Percentiles rank a stretch among this genome's conserved stretches.
Conservation (phyloP, 306 rosid genomes). For the Hippophae rhamnoides region DNA sequence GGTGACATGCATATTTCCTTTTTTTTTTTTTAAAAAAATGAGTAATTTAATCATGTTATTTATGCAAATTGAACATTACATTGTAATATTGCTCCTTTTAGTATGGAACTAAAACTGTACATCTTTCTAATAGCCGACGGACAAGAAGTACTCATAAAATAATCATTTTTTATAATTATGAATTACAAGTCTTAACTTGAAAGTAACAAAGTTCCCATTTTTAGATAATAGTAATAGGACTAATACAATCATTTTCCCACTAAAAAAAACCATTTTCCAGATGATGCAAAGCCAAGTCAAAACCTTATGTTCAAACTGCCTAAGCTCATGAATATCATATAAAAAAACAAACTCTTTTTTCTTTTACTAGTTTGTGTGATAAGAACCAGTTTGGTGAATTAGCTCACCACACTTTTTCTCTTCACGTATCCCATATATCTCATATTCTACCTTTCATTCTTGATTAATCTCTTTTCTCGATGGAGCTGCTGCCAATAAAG, state of each 20-base stretch:
- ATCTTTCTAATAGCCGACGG: too few relatives aligned
- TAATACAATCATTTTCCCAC: constrained; percentile 14
- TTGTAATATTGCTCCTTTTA: too few relatives aligned
- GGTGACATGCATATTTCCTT: too few relatives aligned
- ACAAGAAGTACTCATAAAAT: too few relatives aligned
- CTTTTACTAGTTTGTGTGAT: constrained; percentile 17
- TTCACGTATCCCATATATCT: constrained; percentile 15
- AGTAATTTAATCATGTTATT: too few relatives aligned
- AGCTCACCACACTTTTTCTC: constrained; percentile 57
- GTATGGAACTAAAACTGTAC: too few relatives aligned
- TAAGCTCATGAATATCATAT: constrained; percentile 17
- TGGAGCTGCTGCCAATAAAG: constrained; percentile 40
- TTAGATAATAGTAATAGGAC: too few relatives aligned
- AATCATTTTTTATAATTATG: too few relatives aligned
- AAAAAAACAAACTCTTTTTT: constrained; percentile 20
- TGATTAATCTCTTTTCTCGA: constrained; percentile 5
- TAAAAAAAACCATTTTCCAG: constrained; percentile 9
- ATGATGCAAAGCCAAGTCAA: constrained; percentile 22
- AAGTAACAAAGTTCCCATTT: too few relatives aligned
- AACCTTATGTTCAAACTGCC: constrained; percentile 12
- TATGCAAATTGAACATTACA: too few relatives aligned
- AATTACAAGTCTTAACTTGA: too few relatives aligned
- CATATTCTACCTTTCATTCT: constrained; percentile 23
- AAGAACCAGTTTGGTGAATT: constrained; percentile 57
- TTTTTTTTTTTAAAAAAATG: too few relatives aligned